Conservation (phyloP, 495 filamentous ascomycete species). For the Neurospora sp. region DNA sequence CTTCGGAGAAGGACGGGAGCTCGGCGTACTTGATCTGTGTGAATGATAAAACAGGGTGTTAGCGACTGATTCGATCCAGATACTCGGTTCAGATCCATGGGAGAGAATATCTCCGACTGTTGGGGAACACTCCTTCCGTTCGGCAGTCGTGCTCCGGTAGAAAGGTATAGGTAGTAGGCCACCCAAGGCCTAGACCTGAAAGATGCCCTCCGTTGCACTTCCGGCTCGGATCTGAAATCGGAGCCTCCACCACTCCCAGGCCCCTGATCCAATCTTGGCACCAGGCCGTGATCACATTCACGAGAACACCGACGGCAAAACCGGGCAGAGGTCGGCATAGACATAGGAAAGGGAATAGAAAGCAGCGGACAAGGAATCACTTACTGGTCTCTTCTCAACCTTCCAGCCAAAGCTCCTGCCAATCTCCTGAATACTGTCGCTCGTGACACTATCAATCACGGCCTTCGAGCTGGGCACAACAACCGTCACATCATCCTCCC, state of each 20-base stretch:
- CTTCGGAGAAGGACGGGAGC: conserved; percentile 63
- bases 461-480: conserved; percentile 72
- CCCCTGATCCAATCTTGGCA: neutral
- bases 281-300: neutral
- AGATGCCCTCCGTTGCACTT: neutral
- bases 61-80: neutral
- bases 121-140: neutral
- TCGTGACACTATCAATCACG: conserved; percentile 77
- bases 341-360: no score
- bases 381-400: conserved; percentile 50
- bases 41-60: conserved; percentile 7
- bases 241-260: neutral
- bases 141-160: neutral
- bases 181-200: neutral
- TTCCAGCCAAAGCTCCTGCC: conserved; percentile 55
- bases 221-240: neutral
- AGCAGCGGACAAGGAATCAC: conserved; percentile 4
- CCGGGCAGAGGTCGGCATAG: no score
- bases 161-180: neutral
- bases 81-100: neutral
- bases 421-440: conserved; percentile 59
- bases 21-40: conserved; percentile 70
- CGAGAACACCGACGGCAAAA: neutral
- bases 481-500: conserved; percentile 45
- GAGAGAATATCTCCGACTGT: neutral